These are phyloP conservation scores for Raphanus raphanistrum DNA, from an alignment of 345 rosid species.

Conservation along the genomic window DNA sequence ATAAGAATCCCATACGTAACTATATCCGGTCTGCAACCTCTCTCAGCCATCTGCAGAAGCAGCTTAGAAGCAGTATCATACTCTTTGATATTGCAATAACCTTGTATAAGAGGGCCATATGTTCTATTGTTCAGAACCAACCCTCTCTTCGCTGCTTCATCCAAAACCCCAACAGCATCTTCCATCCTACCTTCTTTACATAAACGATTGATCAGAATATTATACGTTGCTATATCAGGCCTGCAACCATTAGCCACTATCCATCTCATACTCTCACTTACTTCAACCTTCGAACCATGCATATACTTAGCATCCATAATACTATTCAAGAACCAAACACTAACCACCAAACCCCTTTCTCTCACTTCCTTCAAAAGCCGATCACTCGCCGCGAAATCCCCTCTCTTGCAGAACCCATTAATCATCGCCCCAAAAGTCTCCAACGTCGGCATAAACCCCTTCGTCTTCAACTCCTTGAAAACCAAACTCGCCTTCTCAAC, in stretches of 20 bases:
- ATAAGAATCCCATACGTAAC: slow-evolving; percentile 72
- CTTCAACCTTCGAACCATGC: slow-evolving; percentile 48
- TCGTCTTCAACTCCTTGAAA: slow-evolving; percentile 59
- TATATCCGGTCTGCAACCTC: slow-evolving; percentile 69
- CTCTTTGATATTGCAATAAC: slow-evolving; percentile 52
- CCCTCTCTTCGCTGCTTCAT: slow-evolving; percentile 56
- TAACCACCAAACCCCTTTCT: slow-evolving; percentile 53
- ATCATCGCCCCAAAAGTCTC: slow-evolving; percentile 68
- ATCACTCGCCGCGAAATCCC: slow-evolving; percentile 55
- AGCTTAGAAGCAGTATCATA: slow-evolving; percentile 53
- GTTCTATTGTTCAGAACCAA: slow-evolving; percentile 49
- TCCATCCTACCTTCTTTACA: slow-evolving; percentile 55
- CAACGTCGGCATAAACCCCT: slow-evolving; percentile 68
- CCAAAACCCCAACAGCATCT: slow-evolving; percentile 61
- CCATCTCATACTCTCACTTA: slow-evolving; percentile 47
- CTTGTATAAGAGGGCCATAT: slow-evolving; percentile 64
- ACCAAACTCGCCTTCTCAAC: slow-evolving; percentile 47
- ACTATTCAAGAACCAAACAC: slow-evolving; percentile 51
- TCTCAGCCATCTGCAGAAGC: slow-evolving; percentile 67
- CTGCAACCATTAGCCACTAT: slow-evolving; percentile 55
- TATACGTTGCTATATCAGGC: slow-evolving; percentile 72
- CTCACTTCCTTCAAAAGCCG: slow-evolving; percentile 65
- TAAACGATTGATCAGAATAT: slow-evolving; percentile 54
- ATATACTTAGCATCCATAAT: slow-evolving; percentile 58
- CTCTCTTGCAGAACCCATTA: slow-evolving; percentile 60